Evolutionary conservation across 1,139 yeast species (phyloP).

Genomic region (Martiniozyma asiatica): DNA sequence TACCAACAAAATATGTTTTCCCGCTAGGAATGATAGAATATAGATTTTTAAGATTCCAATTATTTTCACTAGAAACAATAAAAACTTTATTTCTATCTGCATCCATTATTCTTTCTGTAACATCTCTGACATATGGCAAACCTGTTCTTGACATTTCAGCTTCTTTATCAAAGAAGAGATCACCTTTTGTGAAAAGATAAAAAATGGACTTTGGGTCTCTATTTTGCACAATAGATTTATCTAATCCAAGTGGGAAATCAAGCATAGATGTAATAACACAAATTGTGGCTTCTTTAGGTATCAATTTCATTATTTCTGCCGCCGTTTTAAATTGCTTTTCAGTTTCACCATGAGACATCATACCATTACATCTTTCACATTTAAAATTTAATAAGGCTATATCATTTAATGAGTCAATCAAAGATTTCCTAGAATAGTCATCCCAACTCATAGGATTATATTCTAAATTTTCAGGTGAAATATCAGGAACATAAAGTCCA

Average conservation of each 20-base stretch:
- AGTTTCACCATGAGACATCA: conserved; percentile 31
- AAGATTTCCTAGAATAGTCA: too few relatives aligned
- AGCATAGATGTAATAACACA: conserved; percentile 51
- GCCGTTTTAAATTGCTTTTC: conserved; percentile 27
- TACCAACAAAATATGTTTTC: conserved; percentile 51
- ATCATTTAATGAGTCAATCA: too few relatives aligned
- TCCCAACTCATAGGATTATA: too few relatives aligned
- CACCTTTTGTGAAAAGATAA: conserved; percentile 49
- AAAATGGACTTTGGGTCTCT: conserved; percentile 29
- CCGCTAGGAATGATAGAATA: too few relatives aligned
- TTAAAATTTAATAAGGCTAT: conserved; percentile 1
- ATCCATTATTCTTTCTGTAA: conserved; percentile 29
- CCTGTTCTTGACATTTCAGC: conserved; percentile 26
- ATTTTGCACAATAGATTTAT: conserved; percentile 27
- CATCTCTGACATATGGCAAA: conserved; percentile 33
- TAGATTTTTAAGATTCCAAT: conserved; percentile 44
- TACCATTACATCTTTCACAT: conserved; percentile 48
- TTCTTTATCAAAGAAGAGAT: conserved; percentile 33
- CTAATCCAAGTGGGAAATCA: conserved; percentile 59
- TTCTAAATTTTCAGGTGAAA: too few relatives aligned
- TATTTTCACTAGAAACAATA: conserved; percentile 35
- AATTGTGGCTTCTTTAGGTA: conserved; percentile 40
- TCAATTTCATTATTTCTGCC: conserved; percentile 26
- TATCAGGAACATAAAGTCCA: too few relatives aligned
- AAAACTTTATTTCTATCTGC: conserved; percentile 36